Percentiles rank a stretch among this genome's conserved stretches.
phyloP scores from a whole-genome alignment of 1,139 yeast species.

The Entelexis paramagnoliae region DNA sequence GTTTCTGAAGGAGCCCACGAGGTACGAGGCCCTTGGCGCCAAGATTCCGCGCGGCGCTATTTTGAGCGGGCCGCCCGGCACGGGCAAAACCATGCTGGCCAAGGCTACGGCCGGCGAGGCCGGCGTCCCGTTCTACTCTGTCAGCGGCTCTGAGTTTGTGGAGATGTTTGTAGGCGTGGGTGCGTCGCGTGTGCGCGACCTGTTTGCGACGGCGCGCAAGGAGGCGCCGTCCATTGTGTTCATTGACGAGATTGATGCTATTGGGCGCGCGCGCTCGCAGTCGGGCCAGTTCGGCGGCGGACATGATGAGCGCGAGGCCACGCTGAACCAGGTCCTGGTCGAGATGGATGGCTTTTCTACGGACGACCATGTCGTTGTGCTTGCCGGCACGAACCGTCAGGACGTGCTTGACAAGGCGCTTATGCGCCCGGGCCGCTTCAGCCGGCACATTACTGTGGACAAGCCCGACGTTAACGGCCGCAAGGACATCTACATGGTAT shows the following conservation, averaged over 20 bases:
- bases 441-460: slow-evolving; percentile 84
- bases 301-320: slow-evolving; percentile 93
- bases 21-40: slow-evolving; percentile 87
- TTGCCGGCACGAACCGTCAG: slow-evolving; percentile 94
- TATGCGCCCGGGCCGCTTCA: slow-evolving; percentile 95
- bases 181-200: slow-evolving; percentile 92
- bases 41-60: slow-evolving; percentile 97
- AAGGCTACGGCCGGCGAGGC: slow-evolving; percentile 99
- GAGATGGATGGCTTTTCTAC: slow-evolving; percentile 97
- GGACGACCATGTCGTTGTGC: slow-evolving; percentile 84
- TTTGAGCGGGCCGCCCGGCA: slow-evolving; percentile 98
- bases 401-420: slow-evolving; percentile 88
- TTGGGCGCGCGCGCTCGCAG: slow-evolving; percentile 86
- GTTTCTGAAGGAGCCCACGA: slow-evolving; percentile 77
- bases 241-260: slow-evolving; percentile 96
- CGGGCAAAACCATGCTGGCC: slow-evolving; percentile 95
- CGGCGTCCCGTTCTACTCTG: slow-evolving; percentile 89
- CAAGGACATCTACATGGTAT: slow-evolving; percentile 81
- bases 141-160: slow-evolving; percentile 95
- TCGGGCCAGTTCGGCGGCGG: slow-evolving; percentile 71
- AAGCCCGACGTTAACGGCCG: slow-evolving; percentile 90
- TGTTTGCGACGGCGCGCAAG: slow-evolving; percentile 84
- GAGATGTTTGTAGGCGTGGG: slow-evolving; percentile 99
- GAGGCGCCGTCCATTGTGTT: slow-evolving; percentile 89
- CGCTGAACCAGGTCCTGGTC: slow-evolving; percentile 85